Evolutionary conservation across 495 filamentous ascomycete species (phyloP).

Genomic region (Podospora fimiseda): DNA sequence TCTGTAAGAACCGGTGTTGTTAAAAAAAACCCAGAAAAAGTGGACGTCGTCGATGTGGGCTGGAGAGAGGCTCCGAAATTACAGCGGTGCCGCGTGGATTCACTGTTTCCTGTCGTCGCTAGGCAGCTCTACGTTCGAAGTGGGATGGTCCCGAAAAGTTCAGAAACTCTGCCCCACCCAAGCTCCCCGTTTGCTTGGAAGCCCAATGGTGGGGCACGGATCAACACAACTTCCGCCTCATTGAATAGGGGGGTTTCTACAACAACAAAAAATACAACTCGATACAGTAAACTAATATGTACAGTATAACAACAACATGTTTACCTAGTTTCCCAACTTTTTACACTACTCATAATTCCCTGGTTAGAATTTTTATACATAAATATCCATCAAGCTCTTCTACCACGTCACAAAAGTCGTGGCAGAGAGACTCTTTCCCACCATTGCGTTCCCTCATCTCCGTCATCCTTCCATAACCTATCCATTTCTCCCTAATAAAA

Average conservation of each 20-base stretch:
- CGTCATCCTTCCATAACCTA: neutral
- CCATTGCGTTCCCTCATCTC: neutral
- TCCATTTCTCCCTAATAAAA: neutral
- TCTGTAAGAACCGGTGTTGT: neutral
- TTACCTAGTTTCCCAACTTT: neutral
- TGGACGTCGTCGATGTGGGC: neutral
- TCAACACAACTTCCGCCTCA: constrained; percentile 13
- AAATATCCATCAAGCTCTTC: neutral
- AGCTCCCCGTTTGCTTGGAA: constrained; percentile 6
- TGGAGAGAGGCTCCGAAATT: constrained; percentile 5
- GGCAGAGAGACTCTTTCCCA: neutral
- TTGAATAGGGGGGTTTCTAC: neutral
- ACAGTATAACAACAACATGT: neutral
- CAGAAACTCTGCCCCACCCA: constrained; percentile 14
- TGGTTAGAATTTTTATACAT: neutral
- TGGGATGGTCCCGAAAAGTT: constrained; percentile 23
- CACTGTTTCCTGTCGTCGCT: constrained; percentile 9
- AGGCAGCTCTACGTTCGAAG: constrained; percentile 18
- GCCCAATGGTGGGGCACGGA: constrained; percentile 12
- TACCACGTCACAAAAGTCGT: neutral
- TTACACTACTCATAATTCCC: neutral
- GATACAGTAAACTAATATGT: neutral
- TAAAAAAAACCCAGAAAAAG: neutral
- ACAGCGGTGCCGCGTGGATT: constrained; percentile 7
- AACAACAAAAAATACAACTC: no score